Base-by-base conservation (phyloP, 139 green algal genomes). In the Edaphochlamys debaryana region DNA sequence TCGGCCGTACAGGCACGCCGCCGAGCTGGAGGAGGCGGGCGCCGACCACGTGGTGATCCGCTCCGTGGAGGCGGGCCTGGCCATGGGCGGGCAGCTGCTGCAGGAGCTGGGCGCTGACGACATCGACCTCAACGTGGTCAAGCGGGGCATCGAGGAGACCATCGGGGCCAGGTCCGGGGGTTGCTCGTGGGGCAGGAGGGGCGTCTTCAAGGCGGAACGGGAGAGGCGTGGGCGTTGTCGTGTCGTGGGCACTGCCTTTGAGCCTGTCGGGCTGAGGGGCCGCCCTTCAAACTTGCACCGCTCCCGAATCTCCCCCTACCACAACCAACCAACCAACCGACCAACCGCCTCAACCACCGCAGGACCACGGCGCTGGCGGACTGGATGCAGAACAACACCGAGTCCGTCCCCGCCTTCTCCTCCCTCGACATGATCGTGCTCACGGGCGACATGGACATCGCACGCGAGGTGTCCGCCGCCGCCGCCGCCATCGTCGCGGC, bases 11-110 rank as follows among this genome's bases (percentile, higher is more conserved):
- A 92, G 81, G 67, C 94, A 98, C 68, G 90, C 96, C 23, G 87
- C 92, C 5, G 91, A 96, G 85, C 91, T 98, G 69, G 87, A 92
- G 81, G 82, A 86, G n/a, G 96, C 95, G n/a, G 95, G 95, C 41
- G 95, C 93, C 38, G 76, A 84, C 41, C 60, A 89, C 0, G 85
- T 91, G 0, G 87, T 94, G 34, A 89, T 92, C 9, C 71, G 88
- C 32, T 88, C 79, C 45, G 89, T 89, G 37, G 94, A 98, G 82
- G 92, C 90, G 25, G 94, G 93, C 13, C 79, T 96, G 60, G 92
- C 89, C 30, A 60, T 98, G 56, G 94, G 94, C 11, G 67, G 62
- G 4, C 34, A 71, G 36, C 74, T 96, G 80, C 89, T 94, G 68
- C 38, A 70, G 13, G 87, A 82, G 25, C 84, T 96, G 52, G 91